These are phyloP conservation scores for Penicillium crystallinum DNA, from an alignment of 495 filamentous ascomycete genomes.

Conservation along the genomic window DNA sequence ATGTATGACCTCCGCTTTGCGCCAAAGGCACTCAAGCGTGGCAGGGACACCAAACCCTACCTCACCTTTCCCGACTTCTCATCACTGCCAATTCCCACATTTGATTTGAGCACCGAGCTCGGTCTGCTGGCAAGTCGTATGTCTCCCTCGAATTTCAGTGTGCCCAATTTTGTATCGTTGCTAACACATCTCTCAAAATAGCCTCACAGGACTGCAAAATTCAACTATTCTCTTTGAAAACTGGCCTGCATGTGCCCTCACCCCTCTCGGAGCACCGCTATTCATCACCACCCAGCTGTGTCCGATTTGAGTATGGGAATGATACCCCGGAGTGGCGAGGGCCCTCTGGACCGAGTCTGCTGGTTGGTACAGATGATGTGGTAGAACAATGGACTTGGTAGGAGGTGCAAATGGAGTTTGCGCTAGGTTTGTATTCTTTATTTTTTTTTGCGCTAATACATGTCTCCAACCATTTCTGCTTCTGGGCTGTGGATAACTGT, in stretches of 20 bases:
- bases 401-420: no score
- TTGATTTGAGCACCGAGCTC: conserved; percentile 37
- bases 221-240: conserved; percentile 37
- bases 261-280: conserved; percentile 28
- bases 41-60: conserved; percentile 33
- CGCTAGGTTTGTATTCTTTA: background rate
- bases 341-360: conserved; percentile 32
- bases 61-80: conserved; percentile 31
- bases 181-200: background rate
- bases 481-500: no score
- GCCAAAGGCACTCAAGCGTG: conserved; percentile 28
- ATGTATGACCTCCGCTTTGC: conserved; percentile 44
- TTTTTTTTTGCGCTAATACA: no score
- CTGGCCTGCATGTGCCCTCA: conserved; percentile 31
- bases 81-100: conserved; percentile 22
- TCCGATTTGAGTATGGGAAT: conserved; percentile 34
- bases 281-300: conserved; percentile 22
- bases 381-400: conserved; percentile 42
- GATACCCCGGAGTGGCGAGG: conserved; percentile 15
- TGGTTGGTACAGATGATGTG: conserved; percentile 28
- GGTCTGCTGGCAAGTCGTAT: conserved; percentile 37
- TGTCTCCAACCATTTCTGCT: no score
- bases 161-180: background rate
- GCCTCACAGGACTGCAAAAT: conserved; percentile 32
- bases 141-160: background rate